Conservation (phyloP, 176 grass and related monocot species). For the Metroxylon sagu region DNA sequence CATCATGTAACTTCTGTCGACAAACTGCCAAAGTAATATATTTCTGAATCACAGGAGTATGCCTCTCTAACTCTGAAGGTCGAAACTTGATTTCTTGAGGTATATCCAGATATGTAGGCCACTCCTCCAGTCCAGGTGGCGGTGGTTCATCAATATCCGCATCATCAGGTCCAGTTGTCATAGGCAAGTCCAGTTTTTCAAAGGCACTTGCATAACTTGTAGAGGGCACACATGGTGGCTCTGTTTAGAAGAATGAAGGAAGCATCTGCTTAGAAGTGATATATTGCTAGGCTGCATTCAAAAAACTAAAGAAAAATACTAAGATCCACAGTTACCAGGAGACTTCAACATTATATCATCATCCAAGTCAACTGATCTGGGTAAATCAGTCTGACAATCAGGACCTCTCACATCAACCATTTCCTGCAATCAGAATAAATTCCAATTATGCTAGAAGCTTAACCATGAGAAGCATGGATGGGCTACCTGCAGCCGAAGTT, state of each 20-base stretch:
- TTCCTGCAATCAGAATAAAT: slow-evolving; percentile 28
- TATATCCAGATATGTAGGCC: slow-evolving; percentile 20
- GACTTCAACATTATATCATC: background rate
- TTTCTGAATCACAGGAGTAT: slow-evolving; percentile 47
- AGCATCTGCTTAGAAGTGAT: background rate
- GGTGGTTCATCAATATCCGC: slow-evolving; percentile 57
- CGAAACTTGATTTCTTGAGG: slow-evolving; percentile 33
- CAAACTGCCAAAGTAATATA: slow-evolving; percentile 54
- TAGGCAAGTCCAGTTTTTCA: slow-evolving; percentile 43
- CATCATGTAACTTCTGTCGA: slow-evolving; percentile 55
- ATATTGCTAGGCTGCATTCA: slow-evolving; percentile 5
- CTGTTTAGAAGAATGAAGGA: slow-evolving; percentile 35
- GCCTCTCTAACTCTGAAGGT: slow-evolving; percentile 26
- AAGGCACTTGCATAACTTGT: slow-evolving; percentile 50
- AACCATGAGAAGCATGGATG: no score
- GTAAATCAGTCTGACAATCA: slow-evolving; percentile 22
- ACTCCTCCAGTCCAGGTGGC: slow-evolving; percentile 48
- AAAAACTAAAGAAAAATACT: slow-evolving; percentile 9
- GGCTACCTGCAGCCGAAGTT: no score
- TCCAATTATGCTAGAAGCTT: no score
- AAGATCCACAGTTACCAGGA: slow-evolving; percentile 10
- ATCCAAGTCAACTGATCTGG: slow-evolving; percentile 10
- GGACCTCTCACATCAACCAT: slow-evolving; percentile 13
- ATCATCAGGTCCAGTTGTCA: slow-evolving; percentile 22
- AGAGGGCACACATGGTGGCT: slow-evolving; percentile 10